Evolutionary conservation across 2,329 filamentous ascomycete genomes (phyloP).

Genomic region (Diaporthe citrichinensis): DNA sequence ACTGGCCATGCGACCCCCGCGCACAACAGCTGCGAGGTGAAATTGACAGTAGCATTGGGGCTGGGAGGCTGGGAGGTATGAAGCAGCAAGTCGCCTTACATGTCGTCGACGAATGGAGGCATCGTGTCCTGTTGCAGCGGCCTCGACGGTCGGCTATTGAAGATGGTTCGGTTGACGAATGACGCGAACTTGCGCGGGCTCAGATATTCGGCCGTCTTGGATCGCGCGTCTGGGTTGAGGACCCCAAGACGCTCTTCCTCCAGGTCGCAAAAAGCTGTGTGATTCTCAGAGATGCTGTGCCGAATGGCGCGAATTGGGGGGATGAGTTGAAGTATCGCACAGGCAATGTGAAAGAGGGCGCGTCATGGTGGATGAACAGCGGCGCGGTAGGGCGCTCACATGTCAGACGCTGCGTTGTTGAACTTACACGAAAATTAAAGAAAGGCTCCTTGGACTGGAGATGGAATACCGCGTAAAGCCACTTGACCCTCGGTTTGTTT

Average conservation of each 20-base stretch:
- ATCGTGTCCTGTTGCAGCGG: slow-evolving; percentile 29
- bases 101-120: slow-evolving; percentile 37
- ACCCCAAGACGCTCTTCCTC: slow-evolving; percentile 33
- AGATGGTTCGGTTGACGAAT: slow-evolving; percentile 31
- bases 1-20: neutral
- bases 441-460: neutral
- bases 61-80: neutral
- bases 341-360: neutral
- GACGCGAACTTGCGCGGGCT: slow-evolving; percentile 38
- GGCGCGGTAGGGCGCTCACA: neutral
- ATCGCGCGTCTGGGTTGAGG: slow-evolving; percentile 33
- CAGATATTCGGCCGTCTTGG: slow-evolving; percentile 39
- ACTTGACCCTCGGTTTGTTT: neutral
- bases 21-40: neutral
- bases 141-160: slow-evolving; percentile 10
- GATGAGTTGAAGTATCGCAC: neutral
- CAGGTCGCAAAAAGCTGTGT: slow-evolving; percentile 32
- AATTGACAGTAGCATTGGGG: neutral
- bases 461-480: neutral
- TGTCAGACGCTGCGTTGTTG: neutral
- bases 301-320: neutral
- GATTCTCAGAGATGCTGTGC: slow-evolving; percentile 28
- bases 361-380: neutral
- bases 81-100: slow-evolving; percentile 32
- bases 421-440: slow-evolving; percentile 10